Evolutionary conservation across 345 rosid species (phyloP), one percentile per base, ranked within the genome.

Genomic region (Eucalyptus victrix): DNA sequence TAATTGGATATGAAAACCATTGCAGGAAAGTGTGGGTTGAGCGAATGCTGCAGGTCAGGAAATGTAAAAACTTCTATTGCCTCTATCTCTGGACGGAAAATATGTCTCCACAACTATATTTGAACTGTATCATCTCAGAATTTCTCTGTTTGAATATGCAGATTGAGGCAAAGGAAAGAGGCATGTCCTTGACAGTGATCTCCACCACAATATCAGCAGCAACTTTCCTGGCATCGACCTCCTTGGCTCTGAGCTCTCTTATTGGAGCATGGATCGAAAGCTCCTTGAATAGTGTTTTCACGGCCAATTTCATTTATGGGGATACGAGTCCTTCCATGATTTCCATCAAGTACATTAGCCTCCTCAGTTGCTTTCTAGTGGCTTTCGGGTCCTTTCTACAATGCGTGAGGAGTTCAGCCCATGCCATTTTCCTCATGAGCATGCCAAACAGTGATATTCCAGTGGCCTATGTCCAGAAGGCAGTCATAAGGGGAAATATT

Each of bases 381-480:
- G 93, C 91, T 18, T 91, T 92, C 45, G 89, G 53, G 18, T 81
- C 90, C 37, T 91, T 92, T 69, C 88, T 91, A 54, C 87, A 90
- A 30, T 92, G 90, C 11, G 88, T 89, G 32, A 88, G 45, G 53
- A 76, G 90, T 53, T 88, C 88, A 47, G 89, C 91, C n/a, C 91
- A 92, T 32, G 89, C 80, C 54, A 91, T 89, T 50, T 92, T 91
- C 89, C 69, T 91, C 54, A 51, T 92, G 53, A 91, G 93, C 91
- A 88, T 90, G 40, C 89, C 91, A 12, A 88, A 85, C 16, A 87
- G 89, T 88, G 89, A 89, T 30, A 86, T 37, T 65, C 67, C 85
- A 3, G 90, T 86, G 86, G 90, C 86, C 65, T 88, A 91, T 34
- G 85, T 88, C 30, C 49, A 91, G 89, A 89, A 89, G 51, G 89